Evolutionary conservation across 1,284 basidiomycete species (phyloP).

Genomic region (Naganishia sp.): DNA sequence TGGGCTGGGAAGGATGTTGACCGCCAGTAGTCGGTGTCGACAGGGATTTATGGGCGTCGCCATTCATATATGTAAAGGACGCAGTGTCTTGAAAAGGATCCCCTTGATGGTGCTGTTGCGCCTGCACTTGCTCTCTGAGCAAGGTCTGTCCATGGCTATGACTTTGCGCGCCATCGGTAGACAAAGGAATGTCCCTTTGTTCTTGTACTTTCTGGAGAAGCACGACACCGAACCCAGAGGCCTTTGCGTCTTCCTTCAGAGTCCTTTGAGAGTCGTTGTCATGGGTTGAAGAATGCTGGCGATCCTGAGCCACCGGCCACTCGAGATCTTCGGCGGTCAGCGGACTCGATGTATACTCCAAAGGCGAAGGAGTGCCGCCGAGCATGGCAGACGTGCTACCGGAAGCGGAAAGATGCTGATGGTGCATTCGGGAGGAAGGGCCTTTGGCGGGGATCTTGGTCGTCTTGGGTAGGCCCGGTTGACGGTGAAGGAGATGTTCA

Average conservation of each 20-base stretch:
- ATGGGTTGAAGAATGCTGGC: not conserved
- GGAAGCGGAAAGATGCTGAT: conserved; percentile 17
- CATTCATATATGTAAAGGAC: conserved; percentile 26
- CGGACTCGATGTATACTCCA: conserved; percentile 2
- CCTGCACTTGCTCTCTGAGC: not conserved
- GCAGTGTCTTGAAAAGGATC: conserved; percentile 18
- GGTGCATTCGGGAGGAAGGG: conserved; percentile 6
- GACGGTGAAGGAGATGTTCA: not conserved
- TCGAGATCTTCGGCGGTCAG: conserved; percentile 19
- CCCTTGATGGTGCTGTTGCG: conserved; percentile 25
- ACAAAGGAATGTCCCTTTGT: conserved; percentile 29
- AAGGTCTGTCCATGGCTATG: not conserved
- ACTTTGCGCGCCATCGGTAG: not conserved
- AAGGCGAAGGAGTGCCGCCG: not conserved
- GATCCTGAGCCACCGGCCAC: not conserved
- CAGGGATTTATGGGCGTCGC: conserved; percentile 7
- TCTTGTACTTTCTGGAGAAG: conserved; percentile 18
- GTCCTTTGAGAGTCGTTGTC: conserved; percentile 23
- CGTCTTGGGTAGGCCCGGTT: conserved; percentile 23
- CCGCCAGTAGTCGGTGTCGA: not conserved
- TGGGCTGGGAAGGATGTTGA: conserved; percentile 12
- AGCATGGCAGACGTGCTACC: conserved; percentile 17
- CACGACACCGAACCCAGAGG: conserved; percentile 11
- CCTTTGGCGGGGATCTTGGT: conserved; percentile 25
- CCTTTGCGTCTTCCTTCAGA: conserved; percentile 19